A percentile compares a stretch with the other conserved stretches of the same genome.
These are phyloP conservation scores for Picochlorum sp. DNA, from an alignment of 139 green algal genomes.

Conservation along the genomic window DNA sequence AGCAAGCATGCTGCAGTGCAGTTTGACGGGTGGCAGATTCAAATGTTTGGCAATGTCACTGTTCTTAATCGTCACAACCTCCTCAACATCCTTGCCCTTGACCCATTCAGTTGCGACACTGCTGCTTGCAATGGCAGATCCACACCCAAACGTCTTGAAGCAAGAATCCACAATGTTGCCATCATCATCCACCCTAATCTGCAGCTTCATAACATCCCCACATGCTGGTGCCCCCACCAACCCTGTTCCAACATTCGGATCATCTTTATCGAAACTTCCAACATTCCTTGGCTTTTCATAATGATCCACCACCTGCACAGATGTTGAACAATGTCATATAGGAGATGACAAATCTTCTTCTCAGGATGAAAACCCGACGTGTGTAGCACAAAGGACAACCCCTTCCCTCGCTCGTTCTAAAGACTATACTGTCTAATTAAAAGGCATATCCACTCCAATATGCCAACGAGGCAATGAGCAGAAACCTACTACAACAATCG, in stretches of 20 bases:
- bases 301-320: slow-evolving; percentile 87
- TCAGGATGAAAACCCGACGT: too few relatives aligned
- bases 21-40: slow-evolving; percentile 93
- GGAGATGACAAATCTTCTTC: too few relatives aligned
- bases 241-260: slow-evolving; percentile 81
- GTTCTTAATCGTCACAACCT: slow-evolving; percentile 90
- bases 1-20: slow-evolving; percentile 98
- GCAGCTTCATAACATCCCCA: slow-evolving; percentile 99
- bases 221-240: slow-evolving; percentile 87
- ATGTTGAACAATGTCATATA: too few relatives aligned
- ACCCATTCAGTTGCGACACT: slow-evolving; percentile 94
- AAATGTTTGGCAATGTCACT: slow-evolving; percentile 96
- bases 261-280: slow-evolving; percentile 90
- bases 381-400: too few relatives aligned
- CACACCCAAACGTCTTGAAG: slow-evolving; percentile 99
- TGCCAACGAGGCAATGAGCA: too few relatives aligned
- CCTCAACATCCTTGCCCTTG: slow-evolving; percentile 76
- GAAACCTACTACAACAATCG: too few relatives aligned
- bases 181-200: slow-evolving; percentile 86
- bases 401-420: too few relatives aligned
- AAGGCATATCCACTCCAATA: too few relatives aligned
- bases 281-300: slow-evolving; percentile 96
- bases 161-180: slow-evolving; percentile 92
- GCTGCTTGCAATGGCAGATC: slow-evolving; percentile 91
- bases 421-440: too few relatives aligned